A percentile compares a stretch with the other conserved stretches of the same genome.
Conservation (phyloP, 495 filamentous ascomycete species). For the Parathielavia appendiculata region DNA sequence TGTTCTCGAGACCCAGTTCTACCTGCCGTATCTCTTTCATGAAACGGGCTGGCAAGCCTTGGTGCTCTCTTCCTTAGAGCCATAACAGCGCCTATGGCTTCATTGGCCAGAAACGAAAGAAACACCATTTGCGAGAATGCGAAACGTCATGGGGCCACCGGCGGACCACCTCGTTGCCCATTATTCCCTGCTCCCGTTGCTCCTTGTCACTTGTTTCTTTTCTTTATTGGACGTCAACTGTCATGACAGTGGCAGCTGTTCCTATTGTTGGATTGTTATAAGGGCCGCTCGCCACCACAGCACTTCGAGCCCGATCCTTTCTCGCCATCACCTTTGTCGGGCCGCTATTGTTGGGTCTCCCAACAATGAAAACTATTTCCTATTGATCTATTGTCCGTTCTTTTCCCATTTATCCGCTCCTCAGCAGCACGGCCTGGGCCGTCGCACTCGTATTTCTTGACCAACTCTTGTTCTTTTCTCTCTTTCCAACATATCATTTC, state of each 20-base stretch:
- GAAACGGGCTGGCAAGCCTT: constrained; percentile 15
- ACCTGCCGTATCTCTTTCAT: constrained; percentile 14
- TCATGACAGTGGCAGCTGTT: constrained; percentile 1
- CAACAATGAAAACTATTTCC: constrained; percentile 17
- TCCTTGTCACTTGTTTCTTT: neutral
- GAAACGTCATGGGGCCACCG: constrained; percentile 27
- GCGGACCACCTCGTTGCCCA: constrained; percentile 23
- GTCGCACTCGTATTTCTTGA: neutral
- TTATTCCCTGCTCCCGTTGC: constrained; percentile 16
- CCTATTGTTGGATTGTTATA: constrained; percentile 22
- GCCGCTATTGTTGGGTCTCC: constrained; percentile 16
- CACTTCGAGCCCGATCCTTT: neutral
- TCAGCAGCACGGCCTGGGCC: constrained; percentile 10
- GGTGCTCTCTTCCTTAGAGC: constrained; percentile 18
- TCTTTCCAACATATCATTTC: constrained; percentile 9
- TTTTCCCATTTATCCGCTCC: constrained; percentile 11
- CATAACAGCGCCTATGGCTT: constrained; percentile 30
- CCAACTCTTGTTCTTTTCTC: neutral
- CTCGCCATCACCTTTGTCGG: constrained; percentile 14
- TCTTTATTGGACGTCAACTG: constrained; percentile 5
- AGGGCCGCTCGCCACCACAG: constrained; percentile 12
- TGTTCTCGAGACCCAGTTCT: no score
- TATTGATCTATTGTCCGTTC: constrained; percentile 20
- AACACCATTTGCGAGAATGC: constrained; percentile 28
- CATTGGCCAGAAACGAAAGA: constrained; percentile 31